A percentile compares a stretch with the other conserved stretches of the same genome.
Evolutionary conservation across 306 rosid genomes (phyloP).

Genomic region (Prunus mira): DNA sequence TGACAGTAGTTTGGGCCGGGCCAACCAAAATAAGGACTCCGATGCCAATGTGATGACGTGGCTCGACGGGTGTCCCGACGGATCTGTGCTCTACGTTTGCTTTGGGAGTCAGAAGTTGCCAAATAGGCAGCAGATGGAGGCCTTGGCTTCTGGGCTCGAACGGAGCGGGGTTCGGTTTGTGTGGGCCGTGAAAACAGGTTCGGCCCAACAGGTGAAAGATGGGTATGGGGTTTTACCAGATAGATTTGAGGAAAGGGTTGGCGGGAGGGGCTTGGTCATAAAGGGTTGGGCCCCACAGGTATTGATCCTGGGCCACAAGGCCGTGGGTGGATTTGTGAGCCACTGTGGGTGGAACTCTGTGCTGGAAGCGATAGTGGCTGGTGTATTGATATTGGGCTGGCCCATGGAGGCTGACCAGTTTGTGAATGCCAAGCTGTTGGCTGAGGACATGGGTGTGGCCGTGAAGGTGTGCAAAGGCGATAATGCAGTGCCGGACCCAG

Average conservation of each 20-base stretch:
- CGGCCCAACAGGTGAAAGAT: constrained; percentile 4
- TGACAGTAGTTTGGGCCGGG: not conserved
- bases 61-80: constrained; percentile 53
- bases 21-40: not conserved
- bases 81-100: constrained; percentile 62
- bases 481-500: constrained; percentile 45
- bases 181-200: constrained; percentile 53
- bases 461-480: constrained; percentile 48
- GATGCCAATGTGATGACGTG: constrained; percentile 21
- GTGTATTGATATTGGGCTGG: constrained; percentile 60
- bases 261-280: constrained; percentile 40
- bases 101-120: constrained; percentile 72
- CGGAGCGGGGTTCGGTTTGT: constrained; percentile 39
- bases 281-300: constrained; percentile 55
- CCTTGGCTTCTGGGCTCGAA: constrained; percentile 64
- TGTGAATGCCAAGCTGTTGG: constrained; percentile 49
- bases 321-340: constrained; percentile 55
- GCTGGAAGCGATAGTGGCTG: constrained; percentile 43
- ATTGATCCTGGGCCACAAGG: constrained; percentile 38
- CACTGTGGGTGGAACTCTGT: constrained; percentile 77
- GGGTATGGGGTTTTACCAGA: constrained; percentile 36
- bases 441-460: constrained; percentile 48
- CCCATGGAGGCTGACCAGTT: constrained; percentile 87
- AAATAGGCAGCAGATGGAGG: constrained; percentile 47
- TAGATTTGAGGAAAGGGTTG: constrained; percentile 53